A percentile compares a stretch with the other conserved stretches of the same genome.
Conservation (phyloP, 1,139 yeast genomes). For the Candida tetrigidarum region DNA sequence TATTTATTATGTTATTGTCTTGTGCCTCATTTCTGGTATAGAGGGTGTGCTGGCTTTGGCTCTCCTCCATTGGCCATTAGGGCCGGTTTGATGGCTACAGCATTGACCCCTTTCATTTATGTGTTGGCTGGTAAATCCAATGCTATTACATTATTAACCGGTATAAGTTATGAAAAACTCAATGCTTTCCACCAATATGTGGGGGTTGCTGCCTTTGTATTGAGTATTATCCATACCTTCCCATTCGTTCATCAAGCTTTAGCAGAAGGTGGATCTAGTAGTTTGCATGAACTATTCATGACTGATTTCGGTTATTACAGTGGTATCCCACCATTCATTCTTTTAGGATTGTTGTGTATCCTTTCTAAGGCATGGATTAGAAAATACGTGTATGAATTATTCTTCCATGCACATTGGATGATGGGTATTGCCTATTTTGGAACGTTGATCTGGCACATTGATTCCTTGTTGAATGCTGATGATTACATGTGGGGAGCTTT, state of each 20-base stretch:
- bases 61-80: constrained; percentile 67
- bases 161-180: constrained; percentile 58
- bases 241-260: constrained; percentile 54
- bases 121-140: constrained; percentile 59
- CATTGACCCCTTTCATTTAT: constrained; percentile 55
- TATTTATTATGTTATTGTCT: constrained; percentile 50
- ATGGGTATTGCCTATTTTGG: constrained; percentile 58
- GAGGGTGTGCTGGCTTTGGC: constrained; percentile 62
- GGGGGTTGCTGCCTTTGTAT: constrained; percentile 47
- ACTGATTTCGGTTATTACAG: constrained; percentile 26
- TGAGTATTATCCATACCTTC: constrained; percentile 56
- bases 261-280: constrained; percentile 53
- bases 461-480: constrained; percentile 40
- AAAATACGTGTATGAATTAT: constrained; percentile 51
- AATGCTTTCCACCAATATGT: constrained; percentile 58
- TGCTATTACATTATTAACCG: constrained; percentile 53
- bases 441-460: constrained; percentile 55
- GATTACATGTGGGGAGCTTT: constrained; percentile 60
- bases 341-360: constrained; percentile 50
- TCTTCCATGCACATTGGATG: constrained; percentile 63
- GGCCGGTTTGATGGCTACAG: constrained; percentile 56
- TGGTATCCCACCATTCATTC: constrained; percentile 49
- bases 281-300: constrained; percentile 22
- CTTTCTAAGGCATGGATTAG: constrained; percentile 51
- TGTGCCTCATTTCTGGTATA: constrained; percentile 57